Evolutionary conservation across 1,284 basidiomycete genomes (phyloP).

Genomic region (Tilletia horrida): DNA sequence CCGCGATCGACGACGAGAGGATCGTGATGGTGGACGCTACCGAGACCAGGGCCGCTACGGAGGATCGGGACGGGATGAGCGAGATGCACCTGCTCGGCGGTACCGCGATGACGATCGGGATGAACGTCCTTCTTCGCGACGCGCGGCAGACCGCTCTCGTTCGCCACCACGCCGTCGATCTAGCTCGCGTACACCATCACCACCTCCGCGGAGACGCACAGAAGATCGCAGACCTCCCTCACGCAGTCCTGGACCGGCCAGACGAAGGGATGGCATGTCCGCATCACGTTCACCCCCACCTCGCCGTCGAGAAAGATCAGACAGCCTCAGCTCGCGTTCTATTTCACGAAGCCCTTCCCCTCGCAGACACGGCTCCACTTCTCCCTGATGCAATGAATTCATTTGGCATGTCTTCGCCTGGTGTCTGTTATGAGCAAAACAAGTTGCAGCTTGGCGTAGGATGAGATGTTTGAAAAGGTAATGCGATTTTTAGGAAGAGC

Average conservation of each 20-base stretch:
- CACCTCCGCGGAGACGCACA: constrained; percentile 10
- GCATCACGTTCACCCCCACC: background rate
- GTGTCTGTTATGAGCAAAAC: too few species aligned
- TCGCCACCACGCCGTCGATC: constrained; percentile 20
- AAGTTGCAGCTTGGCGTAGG: too few species aligned
- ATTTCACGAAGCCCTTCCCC: too few species aligned
- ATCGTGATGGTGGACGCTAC: constrained; percentile 1
- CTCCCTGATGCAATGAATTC: too few species aligned
- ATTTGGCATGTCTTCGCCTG: too few species aligned
- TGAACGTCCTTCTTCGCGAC: constrained; percentile 27
- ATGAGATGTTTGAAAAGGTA: too few species aligned
- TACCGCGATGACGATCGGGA: constrained; percentile 15
- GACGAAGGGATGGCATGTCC: too few species aligned
- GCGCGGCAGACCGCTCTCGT: constrained; percentile 23
- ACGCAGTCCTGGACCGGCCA: too few species aligned
- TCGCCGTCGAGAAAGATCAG: background rate
- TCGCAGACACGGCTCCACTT: too few species aligned
- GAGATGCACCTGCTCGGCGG: constrained; percentile 19
- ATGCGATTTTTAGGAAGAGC: background rate
- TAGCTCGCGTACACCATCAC: constrained; percentile 34
- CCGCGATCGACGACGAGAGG: constrained; percentile 25
- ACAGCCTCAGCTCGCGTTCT: background rate
- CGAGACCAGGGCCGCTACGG: constrained; percentile 12
- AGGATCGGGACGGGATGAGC: too few species aligned
- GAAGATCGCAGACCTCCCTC: background rate